phyloP scores from a whole-genome alignment of 768 basidiomycete species.

The Suillus decipiens region DNA sequence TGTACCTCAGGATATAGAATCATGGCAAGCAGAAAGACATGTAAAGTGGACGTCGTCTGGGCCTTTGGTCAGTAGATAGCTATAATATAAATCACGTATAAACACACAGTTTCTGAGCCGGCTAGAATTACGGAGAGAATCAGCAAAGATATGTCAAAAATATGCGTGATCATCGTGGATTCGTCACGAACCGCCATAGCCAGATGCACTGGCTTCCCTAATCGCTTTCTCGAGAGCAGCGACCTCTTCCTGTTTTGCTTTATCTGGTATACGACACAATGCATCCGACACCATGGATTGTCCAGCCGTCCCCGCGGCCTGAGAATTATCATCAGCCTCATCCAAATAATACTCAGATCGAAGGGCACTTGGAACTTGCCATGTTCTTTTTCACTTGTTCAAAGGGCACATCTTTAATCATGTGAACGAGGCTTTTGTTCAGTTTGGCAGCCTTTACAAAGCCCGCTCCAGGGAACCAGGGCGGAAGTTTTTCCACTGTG shows the following conservation, averaged over 20 bases:
- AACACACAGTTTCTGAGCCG: conserved; percentile 26
- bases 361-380: conserved; percentile 17
- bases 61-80: not conserved
- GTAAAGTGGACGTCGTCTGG: conserved; percentile 22
- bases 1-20: conserved; percentile 29
- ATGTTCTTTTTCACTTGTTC: conserved; percentile 24
- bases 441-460: conserved; percentile 20
- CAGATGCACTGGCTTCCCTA: conserved; percentile 26
- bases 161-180: conserved; percentile 7
- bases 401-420: conserved; percentile 24
- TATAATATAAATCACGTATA: not conserved
- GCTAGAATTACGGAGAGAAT: conserved; percentile 8
- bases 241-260: conserved; percentile 3
- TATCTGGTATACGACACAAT: conserved; percentile 17
- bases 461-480: conserved; percentile 26
- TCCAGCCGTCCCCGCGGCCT: conserved; percentile 23
- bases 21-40: conserved; percentile 27
- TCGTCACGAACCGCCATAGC: conserved; percentile 18
- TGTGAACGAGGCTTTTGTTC: conserved; percentile 8
- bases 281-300: conserved; percentile 29
- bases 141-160: conserved; percentile 11
- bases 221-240: conserved; percentile 21
- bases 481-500: conserved; percentile 22
- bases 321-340: not conserved
- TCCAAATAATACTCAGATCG: not conserved